phyloP scores from a whole-genome alignment of 169 alveolate species.

The Cryptosporidium ubiquitum region DNA sequence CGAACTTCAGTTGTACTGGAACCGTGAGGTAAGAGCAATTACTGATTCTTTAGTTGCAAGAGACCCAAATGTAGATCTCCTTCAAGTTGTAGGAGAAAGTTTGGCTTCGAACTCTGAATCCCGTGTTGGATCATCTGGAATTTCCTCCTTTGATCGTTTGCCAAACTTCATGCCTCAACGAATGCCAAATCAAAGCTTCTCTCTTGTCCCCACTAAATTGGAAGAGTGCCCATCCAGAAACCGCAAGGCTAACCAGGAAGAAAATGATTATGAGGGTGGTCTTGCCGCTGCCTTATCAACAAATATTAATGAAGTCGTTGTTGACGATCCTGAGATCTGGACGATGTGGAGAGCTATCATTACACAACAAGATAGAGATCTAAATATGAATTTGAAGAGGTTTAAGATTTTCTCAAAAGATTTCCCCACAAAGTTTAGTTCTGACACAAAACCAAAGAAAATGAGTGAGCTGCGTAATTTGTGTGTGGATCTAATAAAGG shows the following conservation, averaged over 20 bases:
- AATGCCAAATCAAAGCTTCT: slow-evolving; percentile 51
- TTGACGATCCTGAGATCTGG: slow-evolving; percentile 71
- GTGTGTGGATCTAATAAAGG: slow-evolving; percentile 41
- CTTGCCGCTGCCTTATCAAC: background rate
- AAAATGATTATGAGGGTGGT: slow-evolving; percentile 51
- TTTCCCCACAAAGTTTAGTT: slow-evolving; percentile 48
- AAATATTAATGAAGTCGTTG: background rate
- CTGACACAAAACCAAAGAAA: slow-evolving; percentile 45
- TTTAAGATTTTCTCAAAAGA: slow-evolving; percentile 25
- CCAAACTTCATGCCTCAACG: slow-evolving; percentile 39
- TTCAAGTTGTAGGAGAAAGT: slow-evolving; percentile 48
- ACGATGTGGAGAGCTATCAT: slow-evolving; percentile 70
- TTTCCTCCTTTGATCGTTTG: background rate
- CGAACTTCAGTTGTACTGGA: slow-evolving; percentile 61
- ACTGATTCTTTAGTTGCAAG: slow-evolving; percentile 36
- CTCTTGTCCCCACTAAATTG: slow-evolving; percentile 31
- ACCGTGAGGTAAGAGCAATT: slow-evolving; percentile 36
- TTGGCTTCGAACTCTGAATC: slow-evolving; percentile 3
- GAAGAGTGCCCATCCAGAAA: slow-evolving; percentile 13
- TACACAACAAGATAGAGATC: slow-evolving; percentile 59
- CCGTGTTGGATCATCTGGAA: background rate
- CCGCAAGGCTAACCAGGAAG: background rate
- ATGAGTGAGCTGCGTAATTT: slow-evolving; percentile 21
- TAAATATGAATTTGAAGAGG: slow-evolving; percentile 54
- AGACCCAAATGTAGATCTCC: slow-evolving; percentile 64